phyloP scores from a whole-genome alignment of 495 filamentous ascomycete species.

The Aspergillus cristatus region DNA sequence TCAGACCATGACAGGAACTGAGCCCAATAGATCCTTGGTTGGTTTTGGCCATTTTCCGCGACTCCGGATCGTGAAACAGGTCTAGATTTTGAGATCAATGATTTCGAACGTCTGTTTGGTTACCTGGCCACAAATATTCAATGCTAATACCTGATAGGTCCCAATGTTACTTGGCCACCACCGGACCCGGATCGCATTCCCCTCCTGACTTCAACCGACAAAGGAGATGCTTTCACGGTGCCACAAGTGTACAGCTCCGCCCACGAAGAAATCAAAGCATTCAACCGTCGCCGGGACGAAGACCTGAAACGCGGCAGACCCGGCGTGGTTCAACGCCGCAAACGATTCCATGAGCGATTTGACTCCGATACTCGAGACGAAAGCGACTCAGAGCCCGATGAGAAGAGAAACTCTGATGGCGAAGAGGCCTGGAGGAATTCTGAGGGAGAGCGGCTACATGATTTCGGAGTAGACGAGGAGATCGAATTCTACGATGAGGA shows the following conservation, averaged over 20 bases:
- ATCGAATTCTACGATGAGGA: slow-evolving; percentile 71
- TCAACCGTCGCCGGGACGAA: slow-evolving; percentile 45
- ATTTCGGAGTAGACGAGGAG: slow-evolving; percentile 88
- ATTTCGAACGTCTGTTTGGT: slow-evolving; percentile 66
- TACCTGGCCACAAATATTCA: too few species aligned
- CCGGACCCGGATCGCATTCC: slow-evolving; percentile 78
- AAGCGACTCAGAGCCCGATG: slow-evolving; percentile 17
- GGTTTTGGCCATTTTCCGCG: slow-evolving; percentile 56
- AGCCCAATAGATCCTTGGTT: slow-evolving; percentile 35
- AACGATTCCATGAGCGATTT: slow-evolving; percentile 41
- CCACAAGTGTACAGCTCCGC: slow-evolving; percentile 23
- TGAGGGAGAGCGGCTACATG: slow-evolving; percentile 75
- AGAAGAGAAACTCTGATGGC: slow-evolving; percentile 31
- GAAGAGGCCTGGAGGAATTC: slow-evolving; percentile 71
- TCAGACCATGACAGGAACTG: not conserved
- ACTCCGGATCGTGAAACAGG: slow-evolving; percentile 48
- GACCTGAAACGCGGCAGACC: slow-evolving; percentile 38
- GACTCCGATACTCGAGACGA: slow-evolving; percentile 31
- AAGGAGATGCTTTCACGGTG: slow-evolving; percentile 24
- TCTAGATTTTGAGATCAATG: slow-evolving; percentile 71
- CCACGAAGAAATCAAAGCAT: slow-evolving; percentile 44
- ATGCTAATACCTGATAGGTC: slow-evolving; percentile 25
- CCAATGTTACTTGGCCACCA: slow-evolving; percentile 67
- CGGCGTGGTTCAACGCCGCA: slow-evolving; percentile 30
- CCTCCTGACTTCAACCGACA: slow-evolving; percentile 19